Base-by-base conservation (phyloP, 768 basidiomycete genomes). In the Sporobolomyces phaffii region DNA sequence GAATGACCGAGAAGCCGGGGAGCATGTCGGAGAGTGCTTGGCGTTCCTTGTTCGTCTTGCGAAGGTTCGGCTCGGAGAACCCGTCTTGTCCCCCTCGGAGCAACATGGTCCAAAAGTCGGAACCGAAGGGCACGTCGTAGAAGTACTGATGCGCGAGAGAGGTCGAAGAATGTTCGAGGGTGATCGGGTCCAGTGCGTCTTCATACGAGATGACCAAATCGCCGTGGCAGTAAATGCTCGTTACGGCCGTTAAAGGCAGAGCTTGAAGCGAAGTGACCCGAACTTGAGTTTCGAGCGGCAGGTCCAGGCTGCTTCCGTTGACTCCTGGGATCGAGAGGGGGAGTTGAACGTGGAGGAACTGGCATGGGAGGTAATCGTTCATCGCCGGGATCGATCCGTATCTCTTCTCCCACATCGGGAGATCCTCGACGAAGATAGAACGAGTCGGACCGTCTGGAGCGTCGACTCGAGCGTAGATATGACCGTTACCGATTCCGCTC, bases 301-400 rank as follows among this genome's bases (percentile, higher is more conserved):
- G 29, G 20, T 22, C 48, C 38, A 63, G 49, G 31, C 18, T n/a
- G 1, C 43, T 31, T 18, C 36, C 54, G 57, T 47, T 26, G 26
- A 52, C 9, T 2, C 26, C 58, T 6, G 72, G 74, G 26, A 73
- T 38, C 47, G 57, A 56, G 41, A 75, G 61, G 45, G 60, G 45
- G 58, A 72, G 41, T 20, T 66, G 54, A 50, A 68, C 45, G 64
- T 75, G 70, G 15, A 75, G 54, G 70, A 73, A 75, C 51, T 72
- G 72, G 57, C 72, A 75, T 20, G 72, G 68, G 18, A 72, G 64
- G 47, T 63, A 58, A 54, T 73, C 67, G 63, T 61, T 41, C 74
- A 75, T 75, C 24, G 17, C 50, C 18, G 28, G 48, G n/a, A 75
- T 61, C 38, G 29, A 24, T 9, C 64, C 53, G 62, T 65, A 75